phyloP scores from a whole-genome alignment of 345 rosid species.

The Citrus medica region DNA sequence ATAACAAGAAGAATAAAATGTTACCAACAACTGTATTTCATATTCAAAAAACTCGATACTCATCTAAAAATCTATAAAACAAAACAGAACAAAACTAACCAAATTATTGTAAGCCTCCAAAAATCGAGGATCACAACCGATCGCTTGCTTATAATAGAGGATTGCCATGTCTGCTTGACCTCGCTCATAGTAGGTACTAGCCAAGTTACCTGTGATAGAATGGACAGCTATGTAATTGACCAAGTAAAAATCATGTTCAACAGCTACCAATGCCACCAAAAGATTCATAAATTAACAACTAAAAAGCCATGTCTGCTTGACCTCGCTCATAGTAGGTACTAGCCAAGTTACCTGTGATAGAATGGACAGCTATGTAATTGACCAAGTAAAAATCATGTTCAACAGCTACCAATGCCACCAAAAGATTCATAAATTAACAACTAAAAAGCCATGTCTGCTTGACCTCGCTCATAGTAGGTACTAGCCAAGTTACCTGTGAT shows the following conservation, averaged over 20 bases:
- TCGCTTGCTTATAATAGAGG: slow-evolving; percentile 81
- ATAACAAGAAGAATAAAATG: slow-evolving; percentile 6
- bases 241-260: no score
- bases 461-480: slow-evolving; percentile 82
- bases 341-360: slow-evolving; percentile 71
- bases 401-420: background rate
- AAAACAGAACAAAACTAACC: slow-evolving; percentile 45
- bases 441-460: slow-evolving; percentile 78
- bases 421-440: background rate
- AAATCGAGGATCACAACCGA: slow-evolving; percentile 75
- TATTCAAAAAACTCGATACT: background rate
- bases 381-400: no score
- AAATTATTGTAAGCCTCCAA: slow-evolving; percentile 96
- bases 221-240: background rate
- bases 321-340: slow-evolving; percentile 85
- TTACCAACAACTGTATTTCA: background rate
- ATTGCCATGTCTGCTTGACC: slow-evolving; percentile 89
- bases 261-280: background rate
- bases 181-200: slow-evolving; percentile 81
- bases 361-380: background rate
- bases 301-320: slow-evolving; percentile 86
- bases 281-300: background rate
- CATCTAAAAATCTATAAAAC: background rate
- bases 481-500: slow-evolving; percentile 80
- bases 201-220: slow-evolving; percentile 62